Evolutionary conservation across 2,329 filamentous ascomycete species (phyloP), one percentile per base, ranked within the genome.

Genomic region (Delphinella strobiligena): DNA sequence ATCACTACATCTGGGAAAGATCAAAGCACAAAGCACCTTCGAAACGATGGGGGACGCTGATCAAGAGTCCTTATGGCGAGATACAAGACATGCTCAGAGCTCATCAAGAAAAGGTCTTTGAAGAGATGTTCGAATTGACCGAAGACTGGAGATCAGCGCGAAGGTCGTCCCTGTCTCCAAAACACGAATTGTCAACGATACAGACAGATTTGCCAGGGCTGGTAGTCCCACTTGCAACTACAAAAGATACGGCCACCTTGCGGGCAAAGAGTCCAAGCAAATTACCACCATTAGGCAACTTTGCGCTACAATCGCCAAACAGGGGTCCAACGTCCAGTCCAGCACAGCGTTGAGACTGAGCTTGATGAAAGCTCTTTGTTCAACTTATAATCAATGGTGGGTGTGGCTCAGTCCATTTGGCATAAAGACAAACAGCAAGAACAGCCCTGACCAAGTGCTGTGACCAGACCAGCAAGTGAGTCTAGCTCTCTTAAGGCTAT

Each of bases 1-100:
- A 80, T 43, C 89, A 95, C 56, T 73, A 74, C 10, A 81, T 84
- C 56, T 95, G 86, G 45, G 74, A 80, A 41, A 68, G 70, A 22
- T 75, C 78, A 4, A 64, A 77, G 15, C 68, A 57, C 5, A 65
- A 66, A 36, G 74, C 72, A 49, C 60, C 66, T 4, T 69, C 70
- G 19, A 75, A 71, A 52, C 69, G 73, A 40, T 76, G 77, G 50
- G 75, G 75, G 4, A 60, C 60, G 3, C 58, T 78, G 8, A 50
- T 67, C 12, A 57, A 62, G 39, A 74, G 69, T 3, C 49, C 60
- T 1, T 57, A 62, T 14, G 54, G 56, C 2, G 59, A 61, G 1
- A 56, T 78, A 31, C 70, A 69, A 43, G 68, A 74, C 33, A 78
- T 79, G 73, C 61, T 79, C 36, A 48, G 61, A 14, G 58, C 65